phyloP scores from a whole-genome alignment of 106 monocot genomes.

The Platanthera guangdongensis region DNA sequence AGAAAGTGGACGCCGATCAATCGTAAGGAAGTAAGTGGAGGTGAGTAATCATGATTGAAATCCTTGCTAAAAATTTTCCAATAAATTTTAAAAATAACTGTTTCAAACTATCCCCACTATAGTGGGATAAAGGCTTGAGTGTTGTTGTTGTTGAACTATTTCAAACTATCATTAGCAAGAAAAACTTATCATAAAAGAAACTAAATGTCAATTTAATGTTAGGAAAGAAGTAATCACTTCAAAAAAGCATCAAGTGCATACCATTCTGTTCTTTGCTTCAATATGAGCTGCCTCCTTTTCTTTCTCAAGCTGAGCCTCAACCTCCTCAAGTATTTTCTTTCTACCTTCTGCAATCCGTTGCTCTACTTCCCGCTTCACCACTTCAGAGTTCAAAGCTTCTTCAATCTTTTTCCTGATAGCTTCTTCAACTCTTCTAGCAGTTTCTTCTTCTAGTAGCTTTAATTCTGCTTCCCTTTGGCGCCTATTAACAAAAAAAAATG shows the following conservation, averaged over 20 bases:
- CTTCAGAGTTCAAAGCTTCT: slow-evolving; percentile 83
- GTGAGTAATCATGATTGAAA: background rate
- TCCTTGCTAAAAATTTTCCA: background rate
- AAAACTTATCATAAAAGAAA: background rate
- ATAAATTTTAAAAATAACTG: background rate
- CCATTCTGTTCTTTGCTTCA: slow-evolving; percentile 80
- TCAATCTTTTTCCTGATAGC: slow-evolving; percentile 90
- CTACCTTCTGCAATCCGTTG: slow-evolving; percentile 70
- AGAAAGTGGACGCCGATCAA: background rate
- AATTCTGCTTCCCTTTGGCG: slow-evolving; percentile 87
- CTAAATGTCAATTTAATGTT: background rate
- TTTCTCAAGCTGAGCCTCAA: slow-evolving; percentile 72
- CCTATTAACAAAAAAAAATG: slow-evolving; percentile 35
- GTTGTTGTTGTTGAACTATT: background rate
- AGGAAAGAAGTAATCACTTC: background rate
- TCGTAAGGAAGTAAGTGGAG: background rate
- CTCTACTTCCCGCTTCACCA: slow-evolving; percentile 71
- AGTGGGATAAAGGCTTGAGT: too few relatives aligned
- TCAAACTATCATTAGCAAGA: background rate
- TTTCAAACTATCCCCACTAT: background rate
- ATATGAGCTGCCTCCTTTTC: slow-evolving; percentile 81
- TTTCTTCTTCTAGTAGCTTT: slow-evolving; percentile 92
- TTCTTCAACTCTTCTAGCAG: slow-evolving; percentile 87
- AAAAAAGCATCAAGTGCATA: slow-evolving; percentile 5
- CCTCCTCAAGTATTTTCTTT: slow-evolving; percentile 75